Evolutionary conservation across 345 rosid genomes (phyloP).

Genomic region (Heritiera fomes): DNA sequence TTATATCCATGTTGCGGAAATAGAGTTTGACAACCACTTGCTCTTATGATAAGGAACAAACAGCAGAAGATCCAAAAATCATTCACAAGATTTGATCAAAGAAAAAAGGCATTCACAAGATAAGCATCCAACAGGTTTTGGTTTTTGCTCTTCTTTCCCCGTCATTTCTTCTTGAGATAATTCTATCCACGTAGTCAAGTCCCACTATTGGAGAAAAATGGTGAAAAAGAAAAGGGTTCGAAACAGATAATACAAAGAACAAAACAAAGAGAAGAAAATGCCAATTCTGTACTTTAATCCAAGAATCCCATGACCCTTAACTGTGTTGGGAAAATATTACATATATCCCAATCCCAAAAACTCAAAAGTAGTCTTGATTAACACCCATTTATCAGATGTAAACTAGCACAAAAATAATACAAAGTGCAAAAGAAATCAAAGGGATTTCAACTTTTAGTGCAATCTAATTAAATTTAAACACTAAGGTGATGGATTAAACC

Average conservation of each 20-base stretch:
- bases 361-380: neutral
- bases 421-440: conserved; percentile 11
- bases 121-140: conserved; percentile 24
- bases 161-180: conserved; percentile 7
- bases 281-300: conserved; percentile 36
- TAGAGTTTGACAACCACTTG: conserved; percentile 3
- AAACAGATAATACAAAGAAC: conserved; percentile 25
- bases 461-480: conserved; percentile 4
- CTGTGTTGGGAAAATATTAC: neutral
- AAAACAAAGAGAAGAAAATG: conserved; percentile 28
- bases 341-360: neutral
- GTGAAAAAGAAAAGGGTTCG: neutral
- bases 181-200: conserved; percentile 26
- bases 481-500: conserved; percentile 35
- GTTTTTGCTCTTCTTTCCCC: neutral
- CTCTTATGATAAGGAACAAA: neutral
- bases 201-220: conserved; percentile 5
- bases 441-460: neutral
- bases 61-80: conserved; percentile 27
- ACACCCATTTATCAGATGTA: conserved; percentile 1
- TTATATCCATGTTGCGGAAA: neutral
- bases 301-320: conserved; percentile 17
- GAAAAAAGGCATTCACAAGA: conserved; percentile 23
- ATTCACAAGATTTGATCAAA: conserved; percentile 19
- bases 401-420: conserved; percentile 13